Evolutionary conservation across 2,329 filamentous ascomycete genomes (phyloP).

Genomic region (Chaetothyriales sp.): DNA sequence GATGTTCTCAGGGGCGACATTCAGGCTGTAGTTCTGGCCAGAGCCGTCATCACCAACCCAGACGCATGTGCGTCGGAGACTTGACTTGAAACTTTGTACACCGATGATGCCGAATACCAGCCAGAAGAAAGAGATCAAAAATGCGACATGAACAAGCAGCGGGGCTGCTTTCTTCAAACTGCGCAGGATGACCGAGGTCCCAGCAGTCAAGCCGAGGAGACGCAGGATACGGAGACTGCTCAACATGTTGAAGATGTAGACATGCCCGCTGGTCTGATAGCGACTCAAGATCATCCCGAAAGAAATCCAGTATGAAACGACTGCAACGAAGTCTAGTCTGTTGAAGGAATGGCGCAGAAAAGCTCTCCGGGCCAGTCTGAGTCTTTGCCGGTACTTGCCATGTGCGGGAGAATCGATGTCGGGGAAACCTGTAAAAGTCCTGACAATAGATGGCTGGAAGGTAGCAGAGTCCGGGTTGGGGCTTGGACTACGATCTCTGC

Average conservation of each 20-base stretch:
- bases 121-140: conserved; percentile 95
- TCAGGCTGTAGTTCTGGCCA: conserved; percentile 27
- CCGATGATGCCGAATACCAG: conserved; percentile 92
- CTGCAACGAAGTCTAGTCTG: conserved; percentile 82
- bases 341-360: conserved; percentile 95
- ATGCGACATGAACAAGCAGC: conserved; percentile 79
- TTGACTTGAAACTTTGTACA: conserved; percentile 88
- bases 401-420: conserved; percentile 49
- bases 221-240: conserved; percentile 87
- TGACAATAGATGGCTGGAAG: conserved; percentile 53
- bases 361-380: conserved; percentile 75
- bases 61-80: conserved; percentile 61
- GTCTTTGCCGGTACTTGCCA: conserved; percentile 62
- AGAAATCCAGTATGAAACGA: conserved; percentile 89
- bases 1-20: conserved; percentile 44
- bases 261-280: conserved; percentile 53
- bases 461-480: conserved; percentile 8
- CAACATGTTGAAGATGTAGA: conserved; percentile 92
- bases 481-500: conserved; percentile 37
- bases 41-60: conserved; percentile 51
- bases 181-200: conserved; percentile 87
- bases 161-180: conserved; percentile 94
- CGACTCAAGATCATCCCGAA: conserved; percentile 60
- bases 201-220: conserved; percentile 80
- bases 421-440: conserved; percentile 63